Evolutionary conservation across 2,329 filamentous ascomycete genomes (phyloP).

Genomic region (Pseudogymnoascus sp.): DNA sequence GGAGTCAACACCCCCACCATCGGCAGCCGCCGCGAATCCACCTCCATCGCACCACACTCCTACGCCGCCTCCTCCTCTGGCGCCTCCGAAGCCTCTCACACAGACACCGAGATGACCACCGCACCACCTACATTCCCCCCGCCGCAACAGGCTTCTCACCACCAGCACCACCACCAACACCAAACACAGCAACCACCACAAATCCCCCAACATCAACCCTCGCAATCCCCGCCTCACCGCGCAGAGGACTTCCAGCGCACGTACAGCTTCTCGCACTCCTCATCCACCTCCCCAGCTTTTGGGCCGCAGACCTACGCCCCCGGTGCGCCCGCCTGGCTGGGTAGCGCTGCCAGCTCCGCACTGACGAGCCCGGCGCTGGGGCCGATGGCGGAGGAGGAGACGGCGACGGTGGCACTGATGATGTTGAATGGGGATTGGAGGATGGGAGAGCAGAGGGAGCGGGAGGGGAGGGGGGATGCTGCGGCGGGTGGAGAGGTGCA

Average conservation of each 20-base stretch:
- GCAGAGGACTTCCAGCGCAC: conserved; percentile 41
- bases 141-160: background rate
- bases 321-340: conserved; percentile 32
- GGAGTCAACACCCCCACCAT: conserved; percentile 20
- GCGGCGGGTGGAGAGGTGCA: conserved; percentile 14
- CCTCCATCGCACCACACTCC: conserved; percentile 30
- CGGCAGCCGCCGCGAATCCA: conserved; percentile 16
- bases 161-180: background rate
- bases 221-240: conserved; percentile 42
- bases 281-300: conserved; percentile 49
- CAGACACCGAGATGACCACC: background rate
- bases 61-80: conserved; percentile 17
- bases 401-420: conserved; percentile 73
- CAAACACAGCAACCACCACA: conserved; percentile 23
- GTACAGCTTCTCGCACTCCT: conserved; percentile 40
- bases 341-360: conserved; percentile 35
- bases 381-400: conserved; percentile 43
- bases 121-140: background rate
- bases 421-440: conserved; percentile 80
- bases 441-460: conserved; percentile 26
- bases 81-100: conserved; percentile 1
- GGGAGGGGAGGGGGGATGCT: conserved; percentile 6
- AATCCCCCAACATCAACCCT: conserved; percentile 28
- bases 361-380: conserved; percentile 50
- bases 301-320: conserved; percentile 37